phyloP scores from a whole-genome alignment of 352 stramenopile species.

The Pythium biforme region DNA sequence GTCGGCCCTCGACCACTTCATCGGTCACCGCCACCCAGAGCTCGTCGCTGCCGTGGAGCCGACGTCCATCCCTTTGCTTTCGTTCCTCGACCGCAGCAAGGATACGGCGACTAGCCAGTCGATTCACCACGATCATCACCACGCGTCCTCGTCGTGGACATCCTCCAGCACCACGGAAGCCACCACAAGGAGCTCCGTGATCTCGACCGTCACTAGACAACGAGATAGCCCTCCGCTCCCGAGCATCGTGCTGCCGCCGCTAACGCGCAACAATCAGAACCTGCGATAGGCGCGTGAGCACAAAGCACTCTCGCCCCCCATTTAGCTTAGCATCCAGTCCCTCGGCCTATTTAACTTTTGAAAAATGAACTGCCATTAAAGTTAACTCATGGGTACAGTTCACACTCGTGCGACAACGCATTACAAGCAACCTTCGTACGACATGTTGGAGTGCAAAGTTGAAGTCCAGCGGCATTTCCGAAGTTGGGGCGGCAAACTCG shows the following conservation, averaged over 20 bases:
- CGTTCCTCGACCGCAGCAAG: slow-evolving; percentile 25
- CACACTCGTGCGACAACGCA: not conserved
- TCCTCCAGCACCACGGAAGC: not conserved
- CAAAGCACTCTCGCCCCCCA: not conserved
- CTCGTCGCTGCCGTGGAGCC: slow-evolving; percentile 9
- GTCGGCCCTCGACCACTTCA: slow-evolving; percentile 14
- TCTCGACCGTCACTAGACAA: not conserved
- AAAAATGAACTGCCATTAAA: slow-evolving; percentile 18
- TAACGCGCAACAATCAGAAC: slow-evolving; percentile 20
- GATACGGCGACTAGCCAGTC: slow-evolving; percentile 2
- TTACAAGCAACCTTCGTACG: slow-evolving; percentile 14
- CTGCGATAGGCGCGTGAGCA: slow-evolving; percentile 9
- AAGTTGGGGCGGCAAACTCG: slow-evolving; percentile 16
- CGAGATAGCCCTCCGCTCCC: slow-evolving; percentile 9
- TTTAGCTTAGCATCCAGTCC: not conserved
- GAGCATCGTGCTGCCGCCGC: slow-evolving; percentile 27
- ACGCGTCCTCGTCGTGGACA: not conserved
- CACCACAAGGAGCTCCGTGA: not conserved
- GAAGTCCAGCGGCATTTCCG: slow-evolving; percentile 8
- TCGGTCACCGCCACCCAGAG: slow-evolving; percentile 14
- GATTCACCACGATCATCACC: not conserved
- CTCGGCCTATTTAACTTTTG: slow-evolving; percentile 21
- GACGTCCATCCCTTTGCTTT: slow-evolving; percentile 25
- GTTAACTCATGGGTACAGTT: not conserved
- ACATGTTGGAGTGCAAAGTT: not conserved